Percentiles rank a stretch among this genome's conserved stretches.
Conservation (phyloP, 441 rosid species). For the Pelargonium citronellum region DNA sequence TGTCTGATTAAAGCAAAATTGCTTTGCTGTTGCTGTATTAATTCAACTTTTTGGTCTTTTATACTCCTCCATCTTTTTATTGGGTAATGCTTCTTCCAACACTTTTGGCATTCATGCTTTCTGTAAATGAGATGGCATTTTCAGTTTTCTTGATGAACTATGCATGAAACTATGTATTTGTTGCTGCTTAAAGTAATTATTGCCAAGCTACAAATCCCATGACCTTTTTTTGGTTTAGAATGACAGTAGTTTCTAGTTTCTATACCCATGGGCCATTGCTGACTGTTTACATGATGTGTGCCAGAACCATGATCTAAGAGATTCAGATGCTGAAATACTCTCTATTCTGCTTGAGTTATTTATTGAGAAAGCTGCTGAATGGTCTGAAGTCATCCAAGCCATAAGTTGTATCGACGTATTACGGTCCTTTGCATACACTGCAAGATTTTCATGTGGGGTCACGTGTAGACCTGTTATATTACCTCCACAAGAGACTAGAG, state of each 20-base stretch:
- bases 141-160: conserved; percentile 3
- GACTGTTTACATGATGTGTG: conserved; percentile 25
- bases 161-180: background rate
- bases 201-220: background rate
- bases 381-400: conserved; percentile 72
- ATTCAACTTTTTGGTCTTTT: background rate
- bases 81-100: too few relatives aligned
- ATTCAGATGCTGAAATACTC: conserved; percentile 75
- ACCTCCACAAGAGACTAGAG: conserved; percentile 42
- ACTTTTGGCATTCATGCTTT: background rate
- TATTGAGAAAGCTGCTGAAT: conserved; percentile 61
- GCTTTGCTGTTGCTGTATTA: background rate
- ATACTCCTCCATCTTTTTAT: background rate
- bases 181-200: background rate
- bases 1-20: background rate
- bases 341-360: conserved; percentile 69
- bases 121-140: background rate
- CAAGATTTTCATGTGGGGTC: conserved; percentile 55
- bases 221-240: background rate
- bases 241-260: conserved; percentile 10
- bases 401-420: conserved; percentile 71
- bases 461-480: conserved; percentile 64
- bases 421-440: conserved; percentile 64
- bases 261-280: conserved; percentile 14
- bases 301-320: conserved; percentile 73